Evolutionary conservation across 2,329 filamentous ascomycete species (phyloP).

Genomic region (Allantophomopsis lycopodina): DNA sequence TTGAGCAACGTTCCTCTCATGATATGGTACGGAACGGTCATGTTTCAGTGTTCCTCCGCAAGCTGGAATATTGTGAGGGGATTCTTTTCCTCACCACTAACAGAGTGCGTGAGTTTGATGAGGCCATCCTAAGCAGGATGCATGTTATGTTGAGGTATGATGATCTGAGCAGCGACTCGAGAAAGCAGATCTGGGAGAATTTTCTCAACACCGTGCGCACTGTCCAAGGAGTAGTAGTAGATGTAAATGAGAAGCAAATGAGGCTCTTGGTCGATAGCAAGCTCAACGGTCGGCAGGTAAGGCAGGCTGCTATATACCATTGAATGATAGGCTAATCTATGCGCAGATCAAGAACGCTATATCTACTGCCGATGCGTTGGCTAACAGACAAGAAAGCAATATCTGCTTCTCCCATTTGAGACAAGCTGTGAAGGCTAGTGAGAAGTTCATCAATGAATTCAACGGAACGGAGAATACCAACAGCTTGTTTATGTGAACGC

Average conservation of each 20-base stretch:
- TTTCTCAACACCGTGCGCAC: too few species aligned
- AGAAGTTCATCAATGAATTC: conserved; percentile 1
- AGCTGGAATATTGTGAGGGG: conserved; percentile 19
- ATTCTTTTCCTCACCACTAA: conserved; percentile 20
- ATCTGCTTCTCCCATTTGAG: background rate
- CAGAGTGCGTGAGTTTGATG: conserved; percentile 10
- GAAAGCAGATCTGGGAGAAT: conserved; percentile 18
- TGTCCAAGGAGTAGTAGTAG: background rate
- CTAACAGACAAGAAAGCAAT: background rate
- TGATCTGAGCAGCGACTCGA: conserved; percentile 10
- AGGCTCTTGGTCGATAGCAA: background rate
- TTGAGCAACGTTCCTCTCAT: background rate
- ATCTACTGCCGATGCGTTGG: background rate
- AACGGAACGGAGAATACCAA: background rate
- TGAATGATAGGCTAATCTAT: background rate
- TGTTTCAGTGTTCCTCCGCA: conserved; percentile 15
- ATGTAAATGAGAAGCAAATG: background rate
- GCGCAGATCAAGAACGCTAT: background rate
- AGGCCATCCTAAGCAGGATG: conserved; percentile 7
- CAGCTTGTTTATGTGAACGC: background rate
- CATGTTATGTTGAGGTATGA: conserved; percentile 19
- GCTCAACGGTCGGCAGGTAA: conserved; percentile 1
- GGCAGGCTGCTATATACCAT: background rate
- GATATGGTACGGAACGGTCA: background rate
- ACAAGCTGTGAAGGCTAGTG: background rate